phyloP scores from a whole-genome alignment of 1,139 yeast genomes.

The Pichia norvegensis region DNA sequence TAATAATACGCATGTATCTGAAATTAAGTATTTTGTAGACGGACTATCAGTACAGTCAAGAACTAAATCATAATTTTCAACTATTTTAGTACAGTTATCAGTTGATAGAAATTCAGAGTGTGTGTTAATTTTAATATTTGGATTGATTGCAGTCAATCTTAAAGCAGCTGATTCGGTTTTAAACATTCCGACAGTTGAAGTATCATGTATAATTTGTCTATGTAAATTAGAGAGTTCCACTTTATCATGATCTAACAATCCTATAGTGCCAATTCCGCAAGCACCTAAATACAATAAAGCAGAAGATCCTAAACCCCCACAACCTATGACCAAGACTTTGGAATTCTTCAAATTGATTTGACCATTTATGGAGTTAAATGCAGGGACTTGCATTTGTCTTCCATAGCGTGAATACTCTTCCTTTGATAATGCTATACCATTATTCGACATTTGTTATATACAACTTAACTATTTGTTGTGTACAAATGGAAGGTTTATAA shows the following conservation, averaged over 20 bases:
- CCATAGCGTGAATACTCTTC: constrained; percentile 85
- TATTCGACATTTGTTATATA: background rate
- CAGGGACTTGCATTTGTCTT: constrained; percentile 89
- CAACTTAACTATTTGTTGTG: background rate
- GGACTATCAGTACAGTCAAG: constrained; percentile 96
- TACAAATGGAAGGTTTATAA: background rate
- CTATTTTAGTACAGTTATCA: constrained; percentile 55
- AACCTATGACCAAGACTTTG: constrained; percentile 75
- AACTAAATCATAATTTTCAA: constrained; percentile 61
- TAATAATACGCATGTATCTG: constrained; percentile 70
- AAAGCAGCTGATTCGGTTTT: constrained; percentile 74
- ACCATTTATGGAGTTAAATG: constrained; percentile 45
- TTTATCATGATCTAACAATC: constrained; percentile 78
- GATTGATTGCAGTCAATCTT: constrained; percentile 52
- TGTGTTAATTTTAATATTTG: constrained; percentile 49
- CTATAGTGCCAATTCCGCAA: constrained; percentile 80
- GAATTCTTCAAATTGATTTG: constrained; percentile 55
- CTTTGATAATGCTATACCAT: constrained; percentile 19
- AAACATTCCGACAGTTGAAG: constrained; percentile 53
- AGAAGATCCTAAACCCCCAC: constrained; percentile 96
- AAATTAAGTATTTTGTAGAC: constrained; percentile 73
- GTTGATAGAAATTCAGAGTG: constrained; percentile 46
- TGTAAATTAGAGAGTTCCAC: constrained; percentile 85
- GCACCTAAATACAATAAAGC: constrained; percentile 79
- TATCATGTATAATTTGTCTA: constrained; percentile 76